Evolutionary conservation across 495 filamentous ascomycete genomes (phyloP), one percentile per base, ranked within the genome.

Genomic region (Penicillium maclennaniae): DNA sequence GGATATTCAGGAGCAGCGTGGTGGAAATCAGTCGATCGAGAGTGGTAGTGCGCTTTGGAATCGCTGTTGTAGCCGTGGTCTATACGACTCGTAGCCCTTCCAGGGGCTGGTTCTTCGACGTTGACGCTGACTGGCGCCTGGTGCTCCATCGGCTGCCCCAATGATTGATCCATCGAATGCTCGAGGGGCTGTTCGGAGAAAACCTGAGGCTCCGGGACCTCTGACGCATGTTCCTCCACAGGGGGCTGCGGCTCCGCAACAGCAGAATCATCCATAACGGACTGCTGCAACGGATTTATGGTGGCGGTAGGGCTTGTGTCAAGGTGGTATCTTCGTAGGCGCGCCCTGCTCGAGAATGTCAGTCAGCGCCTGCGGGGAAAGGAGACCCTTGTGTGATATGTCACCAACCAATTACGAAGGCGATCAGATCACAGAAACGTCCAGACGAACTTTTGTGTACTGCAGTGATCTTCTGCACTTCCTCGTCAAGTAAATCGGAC

Each of bases 51-150:
- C 20, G 67, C 64, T 41, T 67, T 73, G 20, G 72, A 70, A 49
- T 76, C 76, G 58, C 75, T 75, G 56, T 62, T 73, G 48, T 74
- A 75, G 27, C 69, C 73, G 39, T 69, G 66, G 46, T 69, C 65
- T 45, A 66, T 55, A 21, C 61, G 59, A 53, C 56, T 57, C 15
- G 58, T 44, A 7, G 58, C 38, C 15, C 73, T 73, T 6, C 78
- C 73, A n/a, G 66, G 58, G 7, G 15, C 21, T 2, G 63, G 58
- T 53, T 72, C 69, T 45, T 66, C 64, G 17, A 68, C 53, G 42
- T 72, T 68, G 8, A 62, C 58, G 23, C 58, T 59, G 55, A 55
- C 58, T 39, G 27, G 53, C 27, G 60, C 56, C 20, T 55, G 48
- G 37, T 64, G 64, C 31, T 56, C 55, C 14, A 55, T n/a, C 25